Conservation (phyloP, 1,139 yeast species). For the Geotrichum klebahnii region DNA sequence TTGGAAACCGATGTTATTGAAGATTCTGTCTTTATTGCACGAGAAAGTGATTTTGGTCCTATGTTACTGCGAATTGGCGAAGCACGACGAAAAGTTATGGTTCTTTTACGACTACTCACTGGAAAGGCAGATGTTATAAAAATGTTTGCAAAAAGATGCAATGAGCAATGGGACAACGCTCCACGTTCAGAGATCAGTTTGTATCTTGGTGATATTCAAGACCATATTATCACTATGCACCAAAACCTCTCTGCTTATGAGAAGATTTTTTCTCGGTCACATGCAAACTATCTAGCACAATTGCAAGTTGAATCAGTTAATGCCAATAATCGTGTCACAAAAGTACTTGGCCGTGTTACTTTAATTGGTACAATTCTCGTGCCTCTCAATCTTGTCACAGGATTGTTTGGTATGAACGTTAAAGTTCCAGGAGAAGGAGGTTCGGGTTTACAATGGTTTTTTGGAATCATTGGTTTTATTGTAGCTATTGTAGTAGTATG, state of each 20-base stretch:
- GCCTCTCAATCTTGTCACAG: slow-evolving; percentile 86
- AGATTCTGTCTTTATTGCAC: slow-evolving; percentile 66
- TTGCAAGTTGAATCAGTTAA: slow-evolving; percentile 87
- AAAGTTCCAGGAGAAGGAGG: slow-evolving; percentile 66
- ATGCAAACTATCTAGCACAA: slow-evolving; percentile 88
- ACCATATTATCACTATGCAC: slow-evolving; percentile 93
- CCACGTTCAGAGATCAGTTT: slow-evolving; percentile 48
- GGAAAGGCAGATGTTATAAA: slow-evolving; percentile 97
- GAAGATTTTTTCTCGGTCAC: slow-evolving; percentile 87
- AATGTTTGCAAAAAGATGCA: slow-evolving; percentile 96
- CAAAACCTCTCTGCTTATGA: slow-evolving; percentile 87
- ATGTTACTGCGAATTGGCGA: slow-evolving; percentile 85
- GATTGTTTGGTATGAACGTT: slow-evolving; percentile 96
- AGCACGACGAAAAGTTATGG: slow-evolving; percentile 85
- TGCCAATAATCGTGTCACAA: slow-evolving; percentile 78
- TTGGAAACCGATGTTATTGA: slow-evolving; percentile 90
- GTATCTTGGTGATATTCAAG: slow-evolving; percentile 94
- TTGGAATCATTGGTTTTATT: slow-evolving; percentile 54
- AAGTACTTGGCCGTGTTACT: slow-evolving; percentile 83
- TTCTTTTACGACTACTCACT: slow-evolving; percentile 79
- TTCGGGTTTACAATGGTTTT: slow-evolving; percentile 54
- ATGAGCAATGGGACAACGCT: slow-evolving; percentile 52
- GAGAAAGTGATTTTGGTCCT: slow-evolving; percentile 54
- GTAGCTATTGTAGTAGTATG: slow-evolving; percentile 26
- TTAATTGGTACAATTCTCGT: slow-evolving; percentile 84